Base-by-base conservation (phyloP, 768 basidiomycete species). In the Leucocoprinus leucothites region DNA sequence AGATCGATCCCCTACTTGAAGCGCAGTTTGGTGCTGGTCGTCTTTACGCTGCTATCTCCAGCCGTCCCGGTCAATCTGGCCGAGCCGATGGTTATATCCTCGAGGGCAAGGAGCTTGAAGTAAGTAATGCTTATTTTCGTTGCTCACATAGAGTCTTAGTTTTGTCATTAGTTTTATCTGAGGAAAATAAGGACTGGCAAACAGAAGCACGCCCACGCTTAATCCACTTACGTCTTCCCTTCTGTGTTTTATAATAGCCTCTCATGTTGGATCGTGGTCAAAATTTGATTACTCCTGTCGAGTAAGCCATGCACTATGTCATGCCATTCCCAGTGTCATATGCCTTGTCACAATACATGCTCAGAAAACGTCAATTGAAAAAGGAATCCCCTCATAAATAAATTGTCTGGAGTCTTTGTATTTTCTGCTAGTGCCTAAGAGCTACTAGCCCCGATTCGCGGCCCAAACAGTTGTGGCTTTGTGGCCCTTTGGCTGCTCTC, bases 81-180 rank as follows among this genome's bases (percentile, higher is more conserved):
- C 94, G 97, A 62, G 86, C 89, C 55, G 97, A 99, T 71, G 97
- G 97, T 50, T 98, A 98, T 76, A 79, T 99, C 60, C 85, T 99
- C 51, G 97, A 99, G 80, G 97, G 97, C 68, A 94, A 92, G 77
- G 97, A 99, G 73, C 86, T 98, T 53, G 95, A 98, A 83, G 94
- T 96, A 61, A 48, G 81, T 68, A 56, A 51, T 56, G 48, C 45
- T 50, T 47, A 63, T 69, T 58, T 36, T 18, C 31, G 8, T 16
- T 18, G 3, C 28, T 31, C 31, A 11, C 31, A 31, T 31, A n/a
- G 1, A 19, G 1, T 19, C 26, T 36, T 14, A 36, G 25, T 45
- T 42, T 44, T 59, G 34, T 61, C 9, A 34, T 9, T 62, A 95
- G 91, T 97, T 98, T 79, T 97, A 96, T 80, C 74, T 94, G 67